These are phyloP conservation scores for Hymenoscyphus albidus DNA, from an alignment of 2,329 filamentous ascomycete species.

Conservation along the genomic window DNA sequence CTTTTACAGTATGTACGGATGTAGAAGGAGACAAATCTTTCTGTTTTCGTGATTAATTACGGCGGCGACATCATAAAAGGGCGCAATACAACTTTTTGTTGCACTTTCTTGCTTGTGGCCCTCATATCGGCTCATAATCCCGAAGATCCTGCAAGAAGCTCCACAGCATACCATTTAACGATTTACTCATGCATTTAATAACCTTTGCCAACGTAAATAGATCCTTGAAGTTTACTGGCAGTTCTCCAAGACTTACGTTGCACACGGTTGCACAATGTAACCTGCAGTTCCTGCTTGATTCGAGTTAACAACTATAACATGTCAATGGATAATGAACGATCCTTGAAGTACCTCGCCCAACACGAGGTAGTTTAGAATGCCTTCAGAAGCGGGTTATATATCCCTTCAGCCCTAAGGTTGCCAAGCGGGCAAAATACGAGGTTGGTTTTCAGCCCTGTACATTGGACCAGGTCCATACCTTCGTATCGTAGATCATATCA, in stretches of 20 bases:
- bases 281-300: too few relatives aligned
- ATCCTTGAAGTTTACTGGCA: too few relatives aligned
- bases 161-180: neutral
- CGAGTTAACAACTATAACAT: too few relatives aligned
- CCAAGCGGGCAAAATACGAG: neutral
- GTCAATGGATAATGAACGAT: too few relatives aligned
- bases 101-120: neutral
- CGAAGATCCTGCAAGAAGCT: neutral
- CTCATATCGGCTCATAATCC: neutral
- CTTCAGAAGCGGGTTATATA: neutral
- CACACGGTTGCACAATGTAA: too few relatives aligned
- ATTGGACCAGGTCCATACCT: neutral
- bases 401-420: neutral
- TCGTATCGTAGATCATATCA: neutral
- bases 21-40: neutral
- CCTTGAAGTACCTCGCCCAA: neutral
- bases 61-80: neutral
- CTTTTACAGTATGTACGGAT: neutral
- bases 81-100: neutral
- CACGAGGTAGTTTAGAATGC: neutral
- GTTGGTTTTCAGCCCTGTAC: neutral
- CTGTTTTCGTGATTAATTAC: neutral
- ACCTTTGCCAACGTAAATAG: neutral
- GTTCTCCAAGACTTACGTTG: too few relatives aligned
- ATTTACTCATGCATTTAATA: neutral